phyloP scores from a whole-genome alignment of 768 basidiomycete genomes.

The Coprinopsis sp. region DNA sequence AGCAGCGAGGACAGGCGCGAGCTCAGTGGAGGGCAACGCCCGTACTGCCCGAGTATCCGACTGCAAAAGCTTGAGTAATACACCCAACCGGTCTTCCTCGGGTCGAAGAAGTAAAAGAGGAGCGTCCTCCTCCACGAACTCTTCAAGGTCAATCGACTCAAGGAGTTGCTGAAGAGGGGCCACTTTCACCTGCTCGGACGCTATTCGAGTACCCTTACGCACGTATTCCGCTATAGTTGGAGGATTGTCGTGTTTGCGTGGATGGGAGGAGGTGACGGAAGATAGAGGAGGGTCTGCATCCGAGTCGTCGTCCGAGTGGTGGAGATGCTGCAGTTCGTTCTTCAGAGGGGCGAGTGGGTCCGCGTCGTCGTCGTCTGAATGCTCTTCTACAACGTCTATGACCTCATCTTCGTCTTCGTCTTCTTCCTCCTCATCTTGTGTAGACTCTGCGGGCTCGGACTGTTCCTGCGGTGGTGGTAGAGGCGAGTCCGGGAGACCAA shows the following conservation, averaged over 20 bases:
- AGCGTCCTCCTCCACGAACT: constrained; percentile 25
- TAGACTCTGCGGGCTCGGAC: constrained; percentile 1
- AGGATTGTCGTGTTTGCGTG: constrained; percentile 16
- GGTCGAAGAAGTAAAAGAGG: constrained; percentile 47
- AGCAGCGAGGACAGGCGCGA: constrained; percentile 51
- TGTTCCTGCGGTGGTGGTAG: background rate
- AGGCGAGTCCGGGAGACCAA: constrained; percentile 48
- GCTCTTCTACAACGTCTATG: constrained; percentile 63
- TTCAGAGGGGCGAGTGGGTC: constrained; percentile 68
- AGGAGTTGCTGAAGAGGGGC: constrained; percentile 46
- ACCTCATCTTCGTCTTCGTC: constrained; percentile 54
- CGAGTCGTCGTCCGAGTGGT: constrained; percentile 31
- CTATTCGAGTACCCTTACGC: constrained; percentile 64
- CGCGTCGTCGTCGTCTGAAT: constrained; percentile 44
- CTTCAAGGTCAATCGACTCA: constrained; percentile 31
- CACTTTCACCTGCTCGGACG: constrained; percentile 52
- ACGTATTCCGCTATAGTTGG: constrained; percentile 51
- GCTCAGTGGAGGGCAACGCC: constrained; percentile 39
- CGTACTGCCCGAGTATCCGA: constrained; percentile 50
- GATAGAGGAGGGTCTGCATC: constrained; percentile 25
- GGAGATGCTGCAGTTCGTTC: constrained; percentile 60
- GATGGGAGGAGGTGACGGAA: constrained; percentile 32
- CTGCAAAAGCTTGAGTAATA: constrained; percentile 52
- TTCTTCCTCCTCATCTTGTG: constrained; percentile 19
- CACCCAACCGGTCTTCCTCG: constrained; percentile 44